Conservation (phyloP, 495 filamentous ascomycete genomes). For the Talaromyces thailandensis region DNA sequence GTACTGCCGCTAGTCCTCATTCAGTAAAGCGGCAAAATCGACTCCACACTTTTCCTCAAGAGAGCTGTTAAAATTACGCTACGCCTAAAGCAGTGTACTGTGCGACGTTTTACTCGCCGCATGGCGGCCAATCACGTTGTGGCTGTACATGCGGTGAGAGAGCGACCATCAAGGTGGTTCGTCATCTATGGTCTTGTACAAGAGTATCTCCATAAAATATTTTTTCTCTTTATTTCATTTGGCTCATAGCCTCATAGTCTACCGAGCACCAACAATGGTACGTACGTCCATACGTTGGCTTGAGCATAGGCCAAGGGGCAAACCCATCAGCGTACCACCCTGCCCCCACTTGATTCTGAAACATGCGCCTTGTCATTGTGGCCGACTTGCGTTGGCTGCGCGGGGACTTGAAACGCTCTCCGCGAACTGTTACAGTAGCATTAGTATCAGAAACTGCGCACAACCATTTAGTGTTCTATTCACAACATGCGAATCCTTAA, state of each 20-base stretch:
- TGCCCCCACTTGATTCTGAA: not conserved
- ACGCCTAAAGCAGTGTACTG: not conserved
- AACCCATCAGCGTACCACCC: not conserved
- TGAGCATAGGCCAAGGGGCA: not conserved
- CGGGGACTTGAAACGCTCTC: slow-evolving; percentile 2
- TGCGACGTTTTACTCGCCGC: not conserved
- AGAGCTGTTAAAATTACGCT: not conserved
- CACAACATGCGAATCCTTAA: too few species aligned
- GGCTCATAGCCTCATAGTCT: too few species aligned
- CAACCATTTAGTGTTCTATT: too few species aligned
- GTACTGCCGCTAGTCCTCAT: not conserved
- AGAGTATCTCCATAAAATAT: not conserved
- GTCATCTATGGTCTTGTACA: not conserved
- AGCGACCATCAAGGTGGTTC: not conserved
- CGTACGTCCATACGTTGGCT: not conserved
- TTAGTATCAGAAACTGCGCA: too few species aligned
- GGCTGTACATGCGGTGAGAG: not conserved
- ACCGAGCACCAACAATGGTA: too few species aligned
- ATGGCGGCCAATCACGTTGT: not conserved
- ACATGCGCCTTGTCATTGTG: not conserved
- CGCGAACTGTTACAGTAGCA: slow-evolving; percentile 1
- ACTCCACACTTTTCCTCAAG: not conserved
- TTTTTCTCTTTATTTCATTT: not conserved
- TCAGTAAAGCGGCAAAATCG: not conserved
- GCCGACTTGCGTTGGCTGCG: not conserved